phyloP scores from a whole-genome alignment of 1,139 yeast genomes.

The Magnusiomyces ingens region DNA sequence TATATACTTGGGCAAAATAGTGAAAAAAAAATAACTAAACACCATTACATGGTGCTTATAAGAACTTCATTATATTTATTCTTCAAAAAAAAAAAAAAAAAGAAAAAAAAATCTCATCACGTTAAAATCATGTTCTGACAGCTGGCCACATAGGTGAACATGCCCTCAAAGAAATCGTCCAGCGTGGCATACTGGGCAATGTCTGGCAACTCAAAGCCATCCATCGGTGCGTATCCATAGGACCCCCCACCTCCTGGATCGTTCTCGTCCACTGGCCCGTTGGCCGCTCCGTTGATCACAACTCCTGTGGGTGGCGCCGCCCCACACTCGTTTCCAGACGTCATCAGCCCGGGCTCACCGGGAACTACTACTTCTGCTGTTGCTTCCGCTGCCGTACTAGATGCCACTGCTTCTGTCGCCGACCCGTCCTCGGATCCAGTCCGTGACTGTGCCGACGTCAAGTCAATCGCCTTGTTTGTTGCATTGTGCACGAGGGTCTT shows the following conservation, averaged over 20 bases:
- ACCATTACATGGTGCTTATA: no score
- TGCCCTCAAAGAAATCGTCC: constrained; percentile 13
- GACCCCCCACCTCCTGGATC: not conserved
- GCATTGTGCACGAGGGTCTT: constrained; percentile 40
- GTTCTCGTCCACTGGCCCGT: not conserved
- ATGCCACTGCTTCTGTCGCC: not conserved
- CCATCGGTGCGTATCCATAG: not conserved
- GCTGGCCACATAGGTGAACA: constrained; percentile 10
- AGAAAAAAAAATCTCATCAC: not conserved
- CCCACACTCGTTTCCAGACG: no score
- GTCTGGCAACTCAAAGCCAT: constrained; percentile 10
- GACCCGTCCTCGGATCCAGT: not conserved
- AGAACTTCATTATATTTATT: no score
- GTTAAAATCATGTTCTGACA: constrained; percentile 6
- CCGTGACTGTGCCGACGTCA: not conserved
- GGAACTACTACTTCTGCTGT: no score
- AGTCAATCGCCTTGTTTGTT: constrained; percentile 5
- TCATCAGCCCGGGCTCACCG: no score
- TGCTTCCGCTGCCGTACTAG: no score
- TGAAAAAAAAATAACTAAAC: no score
- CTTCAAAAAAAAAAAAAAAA: no score
- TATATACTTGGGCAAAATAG: no score
- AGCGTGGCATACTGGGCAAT: constrained; percentile 9
- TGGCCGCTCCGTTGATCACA: not conserved
- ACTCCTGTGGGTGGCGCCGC: constrained; percentile 4